phyloP scores from a whole-genome alignment of 495 filamentous ascomycete genomes.

The Talaromyces borbonicus region DNA sequence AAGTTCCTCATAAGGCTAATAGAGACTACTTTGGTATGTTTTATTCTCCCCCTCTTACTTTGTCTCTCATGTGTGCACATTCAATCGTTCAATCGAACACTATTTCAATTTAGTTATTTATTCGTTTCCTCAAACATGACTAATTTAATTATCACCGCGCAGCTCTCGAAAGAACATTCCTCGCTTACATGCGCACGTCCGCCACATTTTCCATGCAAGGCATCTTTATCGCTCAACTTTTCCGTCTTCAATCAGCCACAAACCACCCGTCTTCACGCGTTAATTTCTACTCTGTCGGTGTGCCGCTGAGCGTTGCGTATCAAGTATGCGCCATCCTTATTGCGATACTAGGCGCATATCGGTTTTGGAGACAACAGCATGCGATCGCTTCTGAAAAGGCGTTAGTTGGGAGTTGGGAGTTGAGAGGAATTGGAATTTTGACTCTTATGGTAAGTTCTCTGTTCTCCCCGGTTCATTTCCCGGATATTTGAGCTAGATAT shows the following conservation, averaged over 20 bases:
- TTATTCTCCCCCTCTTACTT: not conserved
- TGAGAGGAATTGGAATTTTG: conserved; percentile 43
- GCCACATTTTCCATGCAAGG: conserved; percentile 57
- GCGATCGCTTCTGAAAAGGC: conserved; percentile 56
- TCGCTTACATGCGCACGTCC: conserved; percentile 68
- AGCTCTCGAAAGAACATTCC: conserved; percentile 75
- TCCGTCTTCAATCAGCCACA: conserved; percentile 39
- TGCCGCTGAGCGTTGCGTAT: conserved; percentile 52
- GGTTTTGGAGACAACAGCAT: conserved; percentile 62
- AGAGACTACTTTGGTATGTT: conserved; percentile 36
- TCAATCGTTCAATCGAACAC: too few relatives aligned
- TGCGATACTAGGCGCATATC: conserved; percentile 46
- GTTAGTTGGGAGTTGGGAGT: conserved; percentile 58
- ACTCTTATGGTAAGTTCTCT: conserved; percentile 38
- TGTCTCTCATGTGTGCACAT: too few relatives aligned
- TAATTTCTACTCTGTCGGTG: conserved; percentile 53
- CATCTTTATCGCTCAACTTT: conserved; percentile 58
- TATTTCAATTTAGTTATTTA: too few relatives aligned
- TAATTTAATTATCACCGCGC: conserved; percentile 6
- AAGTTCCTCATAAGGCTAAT: conserved; percentile 33
- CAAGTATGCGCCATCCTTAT: conserved; percentile 48
- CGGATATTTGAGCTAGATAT: too few relatives aligned
- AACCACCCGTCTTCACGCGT: conserved; percentile 22
- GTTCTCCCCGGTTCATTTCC: not conserved
- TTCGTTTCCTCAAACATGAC: not conserved